These are phyloP conservation scores for Capsicum baccatum DNA, from an alignment of 257 asterid species.

Conservation along the genomic window DNA sequence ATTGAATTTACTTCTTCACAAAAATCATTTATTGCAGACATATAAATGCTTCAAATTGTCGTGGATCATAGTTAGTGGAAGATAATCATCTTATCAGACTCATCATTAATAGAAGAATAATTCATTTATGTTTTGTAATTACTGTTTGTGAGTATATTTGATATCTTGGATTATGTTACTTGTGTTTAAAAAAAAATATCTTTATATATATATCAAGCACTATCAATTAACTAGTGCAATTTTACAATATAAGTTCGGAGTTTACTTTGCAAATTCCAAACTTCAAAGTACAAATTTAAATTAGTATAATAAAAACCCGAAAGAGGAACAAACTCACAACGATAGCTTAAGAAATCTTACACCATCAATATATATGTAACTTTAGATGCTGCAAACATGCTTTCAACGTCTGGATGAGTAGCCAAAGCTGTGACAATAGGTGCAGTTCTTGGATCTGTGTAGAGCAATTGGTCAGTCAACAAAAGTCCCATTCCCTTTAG, in stretches of 20 bases:
- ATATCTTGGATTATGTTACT: too few relatives aligned
- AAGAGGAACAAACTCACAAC: not conserved
- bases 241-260: not conserved
- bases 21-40: too few relatives aligned
- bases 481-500: constrained; percentile 76
- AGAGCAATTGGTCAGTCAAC: constrained; percentile 68
- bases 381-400: constrained; percentile 69
- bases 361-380: not conserved
- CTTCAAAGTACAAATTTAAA: not conserved
- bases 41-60: too few relatives aligned
- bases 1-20: too few relatives aligned
- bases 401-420: constrained; percentile 44
- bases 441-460: constrained; percentile 65
- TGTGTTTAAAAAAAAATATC: too few relatives aligned
- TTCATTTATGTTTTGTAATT: too few relatives aligned
- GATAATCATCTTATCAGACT: too few relatives aligned
- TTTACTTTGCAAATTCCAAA: not conserved
- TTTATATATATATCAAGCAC: not conserved
- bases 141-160: too few relatives aligned
- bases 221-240: not conserved
- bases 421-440: constrained; percentile 69
- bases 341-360: not conserved
- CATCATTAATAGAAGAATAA: too few relatives aligned
- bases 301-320: not conserved
- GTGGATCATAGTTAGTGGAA: too few relatives aligned